Evolutionary conservation across 2,329 filamentous ascomycete species (phyloP).

Genomic region (Fusarium guadeloupense): DNA sequence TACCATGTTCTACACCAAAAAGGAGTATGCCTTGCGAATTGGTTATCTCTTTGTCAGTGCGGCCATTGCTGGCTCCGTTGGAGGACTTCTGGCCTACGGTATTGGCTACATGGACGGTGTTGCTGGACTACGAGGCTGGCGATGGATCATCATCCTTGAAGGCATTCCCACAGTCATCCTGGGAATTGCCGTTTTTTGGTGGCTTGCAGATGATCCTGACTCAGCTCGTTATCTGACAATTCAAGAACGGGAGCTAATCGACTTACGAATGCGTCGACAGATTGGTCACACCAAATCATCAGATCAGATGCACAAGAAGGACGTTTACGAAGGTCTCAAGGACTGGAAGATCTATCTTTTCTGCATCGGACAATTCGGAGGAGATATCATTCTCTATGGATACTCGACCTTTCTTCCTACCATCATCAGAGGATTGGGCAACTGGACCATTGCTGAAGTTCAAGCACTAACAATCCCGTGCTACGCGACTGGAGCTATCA

Average conservation of each 20-base stretch:
- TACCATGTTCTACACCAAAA: slow-evolving; percentile 42
- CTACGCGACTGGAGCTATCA: slow-evolving; percentile 69
- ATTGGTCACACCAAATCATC: slow-evolving; percentile 44
- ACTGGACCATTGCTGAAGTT: slow-evolving; percentile 52
- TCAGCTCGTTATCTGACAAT: slow-evolving; percentile 65
- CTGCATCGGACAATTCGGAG: slow-evolving; percentile 67
- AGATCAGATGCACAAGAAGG: slow-evolving; percentile 55
- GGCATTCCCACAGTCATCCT: slow-evolving; percentile 49
- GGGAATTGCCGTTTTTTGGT: slow-evolving; percentile 42
- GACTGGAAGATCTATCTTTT: slow-evolving; percentile 71
- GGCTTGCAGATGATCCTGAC: slow-evolving; percentile 48
- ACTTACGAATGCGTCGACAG: slow-evolving; percentile 43
- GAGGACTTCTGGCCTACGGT: slow-evolving; percentile 44
- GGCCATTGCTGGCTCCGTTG: slow-evolving; percentile 39
- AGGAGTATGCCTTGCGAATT: slow-evolving; percentile 40
- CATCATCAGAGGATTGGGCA: slow-evolving; percentile 68
- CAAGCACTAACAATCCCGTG: slow-evolving; percentile 76
- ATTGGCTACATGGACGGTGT: slow-evolving; percentile 48
- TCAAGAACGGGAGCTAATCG: slow-evolving; percentile 56
- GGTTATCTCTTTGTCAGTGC: slow-evolving; percentile 42
- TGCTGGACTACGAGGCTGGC: slow-evolving; percentile 45
- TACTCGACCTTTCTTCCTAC: slow-evolving; percentile 73
- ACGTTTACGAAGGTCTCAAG: slow-evolving; percentile 65
- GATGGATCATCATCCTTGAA: slow-evolving; percentile 70
- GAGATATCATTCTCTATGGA: slow-evolving; percentile 69